Percentiles rank a stretch among this genome's conserved stretches.
Conservation (phyloP, 2,329 filamentous ascomycete species). For the Penicillium palitans region DNA sequence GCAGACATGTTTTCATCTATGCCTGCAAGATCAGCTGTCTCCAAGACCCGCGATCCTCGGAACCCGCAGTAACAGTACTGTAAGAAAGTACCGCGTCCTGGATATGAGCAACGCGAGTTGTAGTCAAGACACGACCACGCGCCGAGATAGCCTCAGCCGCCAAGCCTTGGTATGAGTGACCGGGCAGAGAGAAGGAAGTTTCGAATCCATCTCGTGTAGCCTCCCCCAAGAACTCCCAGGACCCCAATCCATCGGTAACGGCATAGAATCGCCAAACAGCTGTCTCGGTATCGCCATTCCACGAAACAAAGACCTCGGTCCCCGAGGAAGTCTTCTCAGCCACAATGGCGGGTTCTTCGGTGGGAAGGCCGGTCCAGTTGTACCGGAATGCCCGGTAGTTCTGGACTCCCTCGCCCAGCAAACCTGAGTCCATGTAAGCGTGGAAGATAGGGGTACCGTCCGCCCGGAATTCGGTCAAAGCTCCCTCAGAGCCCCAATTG, state of each 20-base stretch:
- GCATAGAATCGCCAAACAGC: slow-evolving; percentile 53
- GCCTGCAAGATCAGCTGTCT: slow-evolving; percentile 14
- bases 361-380: slow-evolving; percentile 43
- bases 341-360: slow-evolving; percentile 39
- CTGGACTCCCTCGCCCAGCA: slow-evolving; percentile 34
- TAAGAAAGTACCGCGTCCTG: slow-evolving; percentile 25
- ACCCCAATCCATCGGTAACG: slow-evolving; percentile 26
- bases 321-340: slow-evolving; percentile 35
- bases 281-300: slow-evolving; percentile 55
- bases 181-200: slow-evolving; percentile 27
- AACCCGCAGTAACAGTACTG: background rate
- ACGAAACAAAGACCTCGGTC: slow-evolving; percentile 54
- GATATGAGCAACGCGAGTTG: slow-evolving; percentile 24
- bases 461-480: slow-evolving; percentile 37
- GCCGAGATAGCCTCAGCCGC: slow-evolving; percentile 43
- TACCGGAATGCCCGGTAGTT: slow-evolving; percentile 44
- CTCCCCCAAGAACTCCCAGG: slow-evolving; percentile 32
- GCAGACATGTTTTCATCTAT: background rate
- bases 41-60: slow-evolving; percentile 6
- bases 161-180: slow-evolving; percentile 35
- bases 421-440: slow-evolving; percentile 49
- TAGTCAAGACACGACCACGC: slow-evolving; percentile 29
- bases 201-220: slow-evolving; percentile 31
- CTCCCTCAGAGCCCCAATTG: slow-evolving; percentile 57
- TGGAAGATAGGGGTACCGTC: slow-evolving; percentile 42